Base-by-base conservation (phyloP, 1,284 basidiomycete genomes). In the Cutaneotrichosporon cyanovorans region DNA sequence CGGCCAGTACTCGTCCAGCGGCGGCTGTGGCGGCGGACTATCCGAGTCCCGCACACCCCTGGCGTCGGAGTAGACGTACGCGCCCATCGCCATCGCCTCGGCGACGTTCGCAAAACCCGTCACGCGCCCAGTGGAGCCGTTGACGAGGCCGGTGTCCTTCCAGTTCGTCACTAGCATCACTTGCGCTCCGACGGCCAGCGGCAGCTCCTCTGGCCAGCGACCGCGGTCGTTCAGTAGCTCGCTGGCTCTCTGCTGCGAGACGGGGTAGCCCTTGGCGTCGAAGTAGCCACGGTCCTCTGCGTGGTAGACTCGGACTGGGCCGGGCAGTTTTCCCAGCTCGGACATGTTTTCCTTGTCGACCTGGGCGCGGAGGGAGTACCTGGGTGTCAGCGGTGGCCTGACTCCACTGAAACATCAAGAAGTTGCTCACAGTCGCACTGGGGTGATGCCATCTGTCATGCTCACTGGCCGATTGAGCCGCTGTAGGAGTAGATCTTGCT, bases 371-470 rank as follows among this genome's bases (percentile, higher is more conserved):
- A 19, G 16, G 10, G 39, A 48, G 42, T 43, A 42, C 2, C 45
- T 47, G 19, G 18, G 8, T 8, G 45, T 46, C 15, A 38, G 41
- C 31, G 6, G 15, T 16, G 15, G 10, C 4, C 7, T 40, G 7
- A n/a, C n/a, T n/a, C n/a, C n/a, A n/a, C n/a, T n/a, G n/a, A n/a
- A n/a, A n/a, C n/a, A n/a, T n/a, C n/a, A 18, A 20, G 1, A n/a
- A 38, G 56, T 45, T 53, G 56, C 66, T 45, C 23, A 66, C 58
- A 71, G 51, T 23, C 53, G 53, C 12, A 68, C 63, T 3, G 68
- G 62, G 35, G 58, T 52, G n/a, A 68, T 58, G 0, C 58, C 65
- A 25, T 66, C 62, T 2, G 42, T 31, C 37, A 63, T 60, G 4
- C 45, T 12, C 6, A 71, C 54, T 1, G 28, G 32, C 35, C 67